Percentiles rank a stretch among this genome's conserved stretches.
Conservation (phyloP, 768 basidiomycete species). For the Tylopilus subfusipes region DNA sequence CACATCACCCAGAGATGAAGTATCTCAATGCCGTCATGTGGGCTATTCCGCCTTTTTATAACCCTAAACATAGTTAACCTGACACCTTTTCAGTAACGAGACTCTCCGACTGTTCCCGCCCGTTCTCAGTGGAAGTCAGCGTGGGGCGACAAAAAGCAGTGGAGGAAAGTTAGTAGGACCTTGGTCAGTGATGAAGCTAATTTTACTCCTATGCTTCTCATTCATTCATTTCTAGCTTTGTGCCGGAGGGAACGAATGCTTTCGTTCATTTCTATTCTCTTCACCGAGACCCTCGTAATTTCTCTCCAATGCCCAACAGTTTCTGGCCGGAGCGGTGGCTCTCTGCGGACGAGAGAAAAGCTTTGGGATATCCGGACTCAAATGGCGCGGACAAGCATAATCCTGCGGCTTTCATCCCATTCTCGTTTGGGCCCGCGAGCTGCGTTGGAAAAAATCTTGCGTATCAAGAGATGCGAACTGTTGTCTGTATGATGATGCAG, state of each 20-base stretch:
- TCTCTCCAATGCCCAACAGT: slow-evolving; percentile 41
- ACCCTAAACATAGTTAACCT: slow-evolving; percentile 4
- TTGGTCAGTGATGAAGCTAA: slow-evolving; percentile 31
- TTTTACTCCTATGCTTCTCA: slow-evolving; percentile 10
- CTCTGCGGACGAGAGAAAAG: slow-evolving; percentile 23
- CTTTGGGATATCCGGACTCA: slow-evolving; percentile 25
- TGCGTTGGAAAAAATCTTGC: slow-evolving; percentile 47
- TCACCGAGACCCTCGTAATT: slow-evolving; percentile 46
- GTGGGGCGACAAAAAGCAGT: slow-evolving; percentile 34
- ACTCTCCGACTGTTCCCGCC: slow-evolving; percentile 48
- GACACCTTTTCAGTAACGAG: slow-evolving; percentile 41
- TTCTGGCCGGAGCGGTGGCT: slow-evolving; percentile 49
- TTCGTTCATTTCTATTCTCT: slow-evolving; percentile 43
- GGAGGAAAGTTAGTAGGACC: slow-evolving; percentile 39
- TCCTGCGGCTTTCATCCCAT: slow-evolving; percentile 41
- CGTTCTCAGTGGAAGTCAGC: slow-evolving; percentile 46
- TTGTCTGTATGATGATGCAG: slow-evolving; percentile 38
- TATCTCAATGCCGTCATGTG: slow-evolving; percentile 36
- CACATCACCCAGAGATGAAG: slow-evolving; percentile 29
- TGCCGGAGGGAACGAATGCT: slow-evolving; percentile 44
- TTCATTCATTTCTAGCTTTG: slow-evolving; percentile 29
- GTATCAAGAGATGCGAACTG: slow-evolving; percentile 40
- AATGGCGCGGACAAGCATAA: slow-evolving; percentile 31
- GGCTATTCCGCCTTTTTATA: slow-evolving; percentile 7
- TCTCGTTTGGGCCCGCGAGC: slow-evolving; percentile 42